These are phyloP conservation scores for Parachaetomium inaequale DNA, from an alignment of 495 filamentous ascomycete species.

Conservation along the genomic window DNA sequence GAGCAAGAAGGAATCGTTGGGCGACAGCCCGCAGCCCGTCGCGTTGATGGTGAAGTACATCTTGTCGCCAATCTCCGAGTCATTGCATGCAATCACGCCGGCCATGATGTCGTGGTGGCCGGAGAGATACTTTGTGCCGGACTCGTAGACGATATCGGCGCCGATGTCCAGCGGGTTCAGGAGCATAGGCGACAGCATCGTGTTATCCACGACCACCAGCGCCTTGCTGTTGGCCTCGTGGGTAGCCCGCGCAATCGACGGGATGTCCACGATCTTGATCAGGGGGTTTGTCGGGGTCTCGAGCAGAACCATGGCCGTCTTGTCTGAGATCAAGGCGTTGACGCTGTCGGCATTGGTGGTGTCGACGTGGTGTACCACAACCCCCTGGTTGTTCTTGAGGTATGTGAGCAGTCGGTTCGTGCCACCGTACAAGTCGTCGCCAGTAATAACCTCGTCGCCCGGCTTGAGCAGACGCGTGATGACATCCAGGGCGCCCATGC, in stretches of 20 bases:
- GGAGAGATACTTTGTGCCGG: conserved; percentile 94
- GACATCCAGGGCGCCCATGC: conserved; percentile 96
- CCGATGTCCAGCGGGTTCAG: conserved; percentile 89
- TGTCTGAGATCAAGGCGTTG: conserved; percentile 59
- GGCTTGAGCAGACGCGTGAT: conserved; percentile 91
- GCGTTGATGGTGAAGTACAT: conserved; percentile 96
- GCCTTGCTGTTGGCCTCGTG: conserved; percentile 77
- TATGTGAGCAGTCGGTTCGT: conserved; percentile 93
- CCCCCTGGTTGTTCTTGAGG: conserved; percentile 77
- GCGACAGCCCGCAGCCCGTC: conserved; percentile 87
- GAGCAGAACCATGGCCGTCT: conserved; percentile 93
- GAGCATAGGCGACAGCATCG: conserved; percentile 94
- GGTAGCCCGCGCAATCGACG: conserved; percentile 64
- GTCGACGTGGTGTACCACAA: conserved; percentile 94
- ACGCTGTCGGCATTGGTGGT: conserved; percentile 74
- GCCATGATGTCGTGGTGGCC: conserved; percentile 99
- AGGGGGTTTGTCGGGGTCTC: conserved; percentile 97
- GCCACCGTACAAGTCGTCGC: conserved; percentile 94
- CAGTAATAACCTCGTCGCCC: conserved; percentile 94
- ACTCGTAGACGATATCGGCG: conserved; percentile 95
- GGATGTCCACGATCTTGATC: conserved; percentile 95
- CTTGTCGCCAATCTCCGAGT: conserved; percentile 72
- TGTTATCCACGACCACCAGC: conserved; percentile 94
- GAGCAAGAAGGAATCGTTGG: conserved; percentile 93
- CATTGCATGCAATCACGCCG: conserved; percentile 87